Evolutionary conservation across 75 land plant species (phyloP).

Genomic region (Larix kaempferi): DNA sequence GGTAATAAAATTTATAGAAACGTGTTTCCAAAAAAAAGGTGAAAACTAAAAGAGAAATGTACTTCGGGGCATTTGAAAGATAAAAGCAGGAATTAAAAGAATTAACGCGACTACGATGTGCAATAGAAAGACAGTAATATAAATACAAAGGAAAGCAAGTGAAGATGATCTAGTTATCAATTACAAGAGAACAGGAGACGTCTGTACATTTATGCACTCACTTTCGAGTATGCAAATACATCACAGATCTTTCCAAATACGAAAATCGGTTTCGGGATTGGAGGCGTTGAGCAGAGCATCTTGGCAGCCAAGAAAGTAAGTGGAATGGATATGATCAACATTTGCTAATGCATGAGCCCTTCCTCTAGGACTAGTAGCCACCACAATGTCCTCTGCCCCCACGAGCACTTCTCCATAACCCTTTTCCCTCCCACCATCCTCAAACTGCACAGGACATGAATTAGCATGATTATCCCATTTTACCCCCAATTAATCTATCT

Average conservation of each 20-base stretch:
- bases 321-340: constrained; percentile 11
- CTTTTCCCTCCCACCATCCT: constrained; percentile 42
- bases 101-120: no score
- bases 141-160: no score
- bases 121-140: no score
- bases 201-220: no score
- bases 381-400: constrained; percentile 26
- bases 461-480: neutral
- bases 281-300: constrained; percentile 12
- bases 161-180: no score
- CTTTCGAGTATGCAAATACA: neutral
- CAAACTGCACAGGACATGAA: constrained; percentile 37
- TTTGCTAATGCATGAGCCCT: constrained; percentile 38
- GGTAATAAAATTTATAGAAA: no score
- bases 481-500: neutral
- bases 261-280: constrained; percentile 21
- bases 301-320: constrained; percentile 42
- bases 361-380: constrained; percentile 30
- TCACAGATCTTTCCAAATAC: constrained; percentile 36
- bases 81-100: no score
- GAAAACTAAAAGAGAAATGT: no score
- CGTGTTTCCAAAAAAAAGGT: no score
- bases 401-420: constrained; percentile 55
- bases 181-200: no score
- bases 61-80: no score